phyloP scores from a whole-genome alignment of 192 early-diverging fungal species.

The Coemansia nantahalensis region DNA sequence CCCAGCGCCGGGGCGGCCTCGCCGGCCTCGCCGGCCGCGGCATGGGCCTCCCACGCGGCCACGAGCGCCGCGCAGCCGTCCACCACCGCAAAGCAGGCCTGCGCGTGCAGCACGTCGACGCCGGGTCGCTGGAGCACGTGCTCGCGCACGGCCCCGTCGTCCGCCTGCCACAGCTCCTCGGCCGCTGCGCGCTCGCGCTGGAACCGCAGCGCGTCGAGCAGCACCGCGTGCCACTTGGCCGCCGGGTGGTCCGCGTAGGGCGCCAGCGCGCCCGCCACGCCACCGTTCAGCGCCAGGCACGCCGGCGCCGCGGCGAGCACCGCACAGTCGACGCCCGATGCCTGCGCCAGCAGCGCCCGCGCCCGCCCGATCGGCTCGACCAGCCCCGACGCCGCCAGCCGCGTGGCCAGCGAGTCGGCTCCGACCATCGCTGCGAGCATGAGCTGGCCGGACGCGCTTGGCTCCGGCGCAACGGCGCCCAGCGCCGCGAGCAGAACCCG shows the following conservation, averaged over 20 bases:
- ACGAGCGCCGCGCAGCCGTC: conserved; percentile 22
- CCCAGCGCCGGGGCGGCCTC: neutral
- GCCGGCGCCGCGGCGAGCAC: conserved; percentile 13
- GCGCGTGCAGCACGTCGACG: conserved; percentile 21
- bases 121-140: conserved; percentile 36
- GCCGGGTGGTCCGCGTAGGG: conserved; percentile 1
- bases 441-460: neutral
- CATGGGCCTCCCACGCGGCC: conserved; percentile 13
- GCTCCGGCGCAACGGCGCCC: conserved; percentile 11
- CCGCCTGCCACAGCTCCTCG: neutral
- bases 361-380: conserved; percentile 6
- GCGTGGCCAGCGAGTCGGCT: neutral
- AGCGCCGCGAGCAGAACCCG: conserved; percentile 33
- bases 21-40: neutral
- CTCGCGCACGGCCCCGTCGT: conserved; percentile 13
- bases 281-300: conserved; percentile 15
- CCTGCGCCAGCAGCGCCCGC: conserved; percentile 14
- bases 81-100: conserved; percentile 24
- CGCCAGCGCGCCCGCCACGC: conserved; percentile 16
- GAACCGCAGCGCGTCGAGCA: conserved; percentile 24
- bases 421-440: conserved; percentile 7
- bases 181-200: conserved; percentile 22
- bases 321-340: neutral
- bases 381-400: conserved; percentile 1
- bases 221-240: conserved; percentile 28